Evolutionary conservation across 192 early-diverging fungal species (phyloP).

Genomic region (Allomyces arbusculus): DNA sequence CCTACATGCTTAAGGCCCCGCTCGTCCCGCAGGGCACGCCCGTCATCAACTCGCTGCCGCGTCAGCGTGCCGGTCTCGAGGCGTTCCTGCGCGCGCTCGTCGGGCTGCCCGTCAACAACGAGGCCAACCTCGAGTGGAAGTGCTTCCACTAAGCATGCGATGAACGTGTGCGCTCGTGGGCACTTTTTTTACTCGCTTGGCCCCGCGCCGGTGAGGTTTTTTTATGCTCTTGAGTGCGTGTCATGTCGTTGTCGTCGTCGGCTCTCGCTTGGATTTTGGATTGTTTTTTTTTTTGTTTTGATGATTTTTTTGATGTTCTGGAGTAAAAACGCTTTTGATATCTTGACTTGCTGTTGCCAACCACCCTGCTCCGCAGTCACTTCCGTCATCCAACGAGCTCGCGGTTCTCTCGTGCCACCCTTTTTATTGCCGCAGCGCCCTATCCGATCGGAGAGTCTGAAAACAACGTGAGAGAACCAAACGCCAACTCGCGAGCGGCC

Average conservation of each 20-base stretch:
- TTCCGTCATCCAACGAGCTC: no score
- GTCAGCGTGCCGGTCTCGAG: conserved; percentile 92
- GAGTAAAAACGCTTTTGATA: no score
- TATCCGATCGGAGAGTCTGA: no score
- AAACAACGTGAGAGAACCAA: no score
- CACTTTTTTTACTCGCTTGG: background rate
- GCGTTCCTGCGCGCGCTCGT: conserved; percentile 95
- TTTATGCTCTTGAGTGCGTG: background rate
- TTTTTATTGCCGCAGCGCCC: no score
- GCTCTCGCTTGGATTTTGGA: background rate
- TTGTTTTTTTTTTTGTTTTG: no score
- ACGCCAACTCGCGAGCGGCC: no score
- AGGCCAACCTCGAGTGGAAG: conserved; percentile 90
- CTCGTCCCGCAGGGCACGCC: conserved; percentile 80
- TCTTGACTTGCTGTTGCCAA: no score
- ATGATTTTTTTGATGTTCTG: background rate
- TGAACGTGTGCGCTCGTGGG: background rate
- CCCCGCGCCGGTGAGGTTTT: background rate
- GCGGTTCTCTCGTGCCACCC: no score
- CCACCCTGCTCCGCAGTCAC: no score
- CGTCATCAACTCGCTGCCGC: conserved; percentile 85
- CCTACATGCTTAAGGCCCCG: conserved; percentile 96
- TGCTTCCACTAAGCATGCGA: conserved; percentile 22
- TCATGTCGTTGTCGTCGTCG: no score
- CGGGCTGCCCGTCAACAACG: conserved; percentile 83